Base-by-base conservation (phyloP, 73 alveolate genomes). In the Tetrahymena malaccensis region DNA sequence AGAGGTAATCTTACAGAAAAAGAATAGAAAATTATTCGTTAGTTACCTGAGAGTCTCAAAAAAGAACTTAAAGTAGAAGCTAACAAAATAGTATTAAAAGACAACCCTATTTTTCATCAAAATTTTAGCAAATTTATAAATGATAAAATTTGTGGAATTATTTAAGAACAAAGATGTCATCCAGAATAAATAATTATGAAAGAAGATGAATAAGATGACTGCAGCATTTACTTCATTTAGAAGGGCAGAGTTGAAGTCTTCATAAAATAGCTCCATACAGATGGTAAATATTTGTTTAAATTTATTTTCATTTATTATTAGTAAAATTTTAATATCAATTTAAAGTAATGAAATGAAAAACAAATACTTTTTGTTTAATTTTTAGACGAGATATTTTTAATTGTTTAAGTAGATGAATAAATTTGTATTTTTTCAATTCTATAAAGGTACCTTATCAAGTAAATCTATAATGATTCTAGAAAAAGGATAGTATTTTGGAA, bases 21-120 rank as follows among this genome's bases (percentile, higher is more conserved):
- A 70, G 95, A 95, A 89, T 44, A 31, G 43, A 94, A 95, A 55
- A 95, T 95, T 1, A 95, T 95, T 34, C 85, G 84, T 0, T 89
- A 95, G 34, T 37, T 95, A 34, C 94, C 97, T 13, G 85, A 85
- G 34, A 95, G 97, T 40, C 70, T 95, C 10, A 85, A 89, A 95
- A 43, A 95, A 58, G 44, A 40, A 55, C 85, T 95, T 16, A 43
- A 85, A 85, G 93, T 50, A 85, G 97, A 95, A 89, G 97, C 97
- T 11, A 95, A 95, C 38, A 85, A 93, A n/a, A 85, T 89, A n/a
- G 94, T 95, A n/a, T 57, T 95, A 35, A 33, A 95, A 31, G 85
- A 89, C 57, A 34, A 57, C 15, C 84, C 97, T 5, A 85, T 95
- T 1, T 95, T 95, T 95, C 84, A 95, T 34, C 43, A 95, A 43